Evolutionary conservation across 192 early-diverging fungal genomes (phyloP).

Genomic region (Powellomyces hirtus): DNA sequence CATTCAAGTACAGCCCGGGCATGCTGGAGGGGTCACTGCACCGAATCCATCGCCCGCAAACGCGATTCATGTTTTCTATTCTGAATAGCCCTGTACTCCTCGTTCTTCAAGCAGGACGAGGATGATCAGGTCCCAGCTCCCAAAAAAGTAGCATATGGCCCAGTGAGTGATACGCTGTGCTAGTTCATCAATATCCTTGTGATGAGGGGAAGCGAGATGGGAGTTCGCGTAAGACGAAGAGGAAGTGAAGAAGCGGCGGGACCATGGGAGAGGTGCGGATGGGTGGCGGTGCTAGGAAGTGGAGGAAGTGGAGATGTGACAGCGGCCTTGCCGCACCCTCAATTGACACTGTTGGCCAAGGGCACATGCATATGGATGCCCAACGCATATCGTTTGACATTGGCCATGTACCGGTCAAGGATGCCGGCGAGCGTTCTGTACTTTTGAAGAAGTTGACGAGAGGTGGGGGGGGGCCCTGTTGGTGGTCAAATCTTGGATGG

Average conservation of each 20-base stretch:
- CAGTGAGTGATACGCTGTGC: no score
- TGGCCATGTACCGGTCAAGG: slow-evolving; percentile 8
- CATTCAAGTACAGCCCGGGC: no score
- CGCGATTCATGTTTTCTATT: no score
- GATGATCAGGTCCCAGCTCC: no score
- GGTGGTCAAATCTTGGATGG: background rate
- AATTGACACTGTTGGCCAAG: background rate
- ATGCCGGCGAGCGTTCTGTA: slow-evolving; percentile 16
- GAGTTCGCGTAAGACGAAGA: background rate
- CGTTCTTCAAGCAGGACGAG: no score
- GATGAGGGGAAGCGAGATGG: no score
- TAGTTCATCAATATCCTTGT: background rate
- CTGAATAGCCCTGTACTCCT: no score
- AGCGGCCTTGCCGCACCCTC: background rate
- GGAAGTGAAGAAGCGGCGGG: background rate
- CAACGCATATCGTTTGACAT: background rate
- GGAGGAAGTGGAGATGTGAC: background rate
- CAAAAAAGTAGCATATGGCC: no score
- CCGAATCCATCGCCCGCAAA: no score
- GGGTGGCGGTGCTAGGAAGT: no score
- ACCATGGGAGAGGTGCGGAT: no score
- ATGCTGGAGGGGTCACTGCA: no score
- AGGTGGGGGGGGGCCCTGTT: background rate
- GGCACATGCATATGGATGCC: background rate
- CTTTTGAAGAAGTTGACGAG: slow-evolving; percentile 35